Percentiles rank a stretch among this genome's conserved stretches.
Conservation (phyloP, 352 stramenopile genomes). For the Globisporangium canariense region DNA sequence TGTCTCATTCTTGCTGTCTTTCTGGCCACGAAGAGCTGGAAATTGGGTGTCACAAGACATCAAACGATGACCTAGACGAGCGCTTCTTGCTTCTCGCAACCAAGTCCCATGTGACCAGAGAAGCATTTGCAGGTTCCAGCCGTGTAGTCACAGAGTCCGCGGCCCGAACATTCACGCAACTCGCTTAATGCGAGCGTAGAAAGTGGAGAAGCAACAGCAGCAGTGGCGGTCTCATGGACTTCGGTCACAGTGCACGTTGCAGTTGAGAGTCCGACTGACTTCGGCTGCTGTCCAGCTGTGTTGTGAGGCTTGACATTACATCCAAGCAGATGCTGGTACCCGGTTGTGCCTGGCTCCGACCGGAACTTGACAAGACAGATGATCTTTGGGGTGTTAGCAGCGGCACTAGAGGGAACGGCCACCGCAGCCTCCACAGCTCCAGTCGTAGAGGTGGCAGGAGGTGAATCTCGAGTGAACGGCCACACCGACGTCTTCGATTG, state of each 20-base stretch:
- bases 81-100: constrained; percentile 67
- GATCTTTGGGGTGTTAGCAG: neutral
- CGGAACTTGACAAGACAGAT: constrained; percentile 47
- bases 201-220: too few relatives aligned
- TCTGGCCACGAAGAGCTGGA: neutral
- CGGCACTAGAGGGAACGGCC: neutral
- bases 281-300: constrained; percentile 36
- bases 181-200: constrained; percentile 36
- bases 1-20: neutral
- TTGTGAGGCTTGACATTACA: constrained; percentile 42
- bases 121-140: constrained; percentile 64
- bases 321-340: constrained; percentile 51
- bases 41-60: neutral
- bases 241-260: constrained; percentile 38
- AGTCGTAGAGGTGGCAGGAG: constrained; percentile 2
- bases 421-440: neutral
- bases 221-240: constrained; percentile 13
- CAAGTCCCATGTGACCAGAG: constrained; percentile 69
- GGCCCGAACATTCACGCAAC: constrained; percentile 52
- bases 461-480: constrained; percentile 24
- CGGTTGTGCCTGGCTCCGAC: constrained; percentile 47
- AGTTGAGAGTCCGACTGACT: neutral
- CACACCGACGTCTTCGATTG: neutral
- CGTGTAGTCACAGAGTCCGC: constrained; percentile 50
- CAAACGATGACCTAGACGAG: constrained; percentile 30